These are phyloP conservation scores for Solanum dulcamara DNA, from an alignment of 257 asterid species.

Conservation along the genomic window DNA sequence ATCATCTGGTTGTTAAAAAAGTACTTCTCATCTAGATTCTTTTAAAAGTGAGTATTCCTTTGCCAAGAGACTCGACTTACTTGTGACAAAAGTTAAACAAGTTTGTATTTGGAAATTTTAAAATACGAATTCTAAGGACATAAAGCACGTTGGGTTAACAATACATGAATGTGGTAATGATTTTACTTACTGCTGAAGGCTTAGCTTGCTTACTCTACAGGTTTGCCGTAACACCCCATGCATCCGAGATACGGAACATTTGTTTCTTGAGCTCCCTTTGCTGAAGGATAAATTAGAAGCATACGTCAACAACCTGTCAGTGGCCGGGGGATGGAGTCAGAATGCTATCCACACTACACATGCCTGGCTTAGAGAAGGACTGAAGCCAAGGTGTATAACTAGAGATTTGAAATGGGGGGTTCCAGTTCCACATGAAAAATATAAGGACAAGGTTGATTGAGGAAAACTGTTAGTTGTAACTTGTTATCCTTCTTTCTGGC, in stretches of 20 bases:
- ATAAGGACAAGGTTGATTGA: slow-evolving; percentile 62
- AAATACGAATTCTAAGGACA: background rate
- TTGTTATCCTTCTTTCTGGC: background rate
- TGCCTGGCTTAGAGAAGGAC: slow-evolving; percentile 93
- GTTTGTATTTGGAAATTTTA: background rate
- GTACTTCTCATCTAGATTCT: background rate
- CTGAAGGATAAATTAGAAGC: slow-evolving; percentile 64
- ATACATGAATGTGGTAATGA: background rate
- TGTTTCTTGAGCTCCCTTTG: slow-evolving; percentile 89
- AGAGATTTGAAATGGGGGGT: slow-evolving; percentile 99
- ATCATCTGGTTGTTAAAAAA: background rate
- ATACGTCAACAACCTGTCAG: slow-evolving; percentile 52
- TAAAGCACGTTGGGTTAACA: background rate
- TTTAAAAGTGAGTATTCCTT: background rate
- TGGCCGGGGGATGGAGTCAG: slow-evolving; percentile 93
- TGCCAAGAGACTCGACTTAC: background rate
- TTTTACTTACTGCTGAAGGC: background rate
- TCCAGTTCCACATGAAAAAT: slow-evolving; percentile 86
- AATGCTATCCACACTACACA: slow-evolving; percentile 77
- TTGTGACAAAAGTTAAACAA: background rate
- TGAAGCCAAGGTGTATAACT: slow-evolving; percentile 72
- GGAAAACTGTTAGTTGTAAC: background rate
- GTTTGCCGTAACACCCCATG: slow-evolving; percentile 60
- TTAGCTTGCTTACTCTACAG: slow-evolving; percentile 26
- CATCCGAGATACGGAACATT: slow-evolving; percentile 67